Conservation (phyloP, 805 yeast genomes). For the Metschnikowia aberdeeniae region DNA sequence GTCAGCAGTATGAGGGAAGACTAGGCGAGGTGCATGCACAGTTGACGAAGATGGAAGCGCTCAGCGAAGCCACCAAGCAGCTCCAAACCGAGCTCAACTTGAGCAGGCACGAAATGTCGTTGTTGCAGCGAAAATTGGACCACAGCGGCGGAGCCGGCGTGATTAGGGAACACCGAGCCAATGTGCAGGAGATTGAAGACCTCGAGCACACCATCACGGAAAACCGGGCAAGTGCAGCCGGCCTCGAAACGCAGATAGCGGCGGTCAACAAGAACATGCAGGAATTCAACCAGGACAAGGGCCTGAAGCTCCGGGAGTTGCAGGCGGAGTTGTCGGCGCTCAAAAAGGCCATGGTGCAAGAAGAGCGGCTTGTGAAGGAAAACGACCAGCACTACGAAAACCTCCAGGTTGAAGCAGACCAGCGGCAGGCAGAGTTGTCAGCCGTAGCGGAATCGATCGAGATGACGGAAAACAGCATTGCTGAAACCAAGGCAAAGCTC, state of each 20-base stretch:
- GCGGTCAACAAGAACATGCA: constrained; percentile 69
- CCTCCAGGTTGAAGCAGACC: constrained; percentile 68
- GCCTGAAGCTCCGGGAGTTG: constrained; percentile 68
- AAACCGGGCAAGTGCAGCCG: constrained; percentile 20
- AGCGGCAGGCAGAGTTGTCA: constrained; percentile 52
- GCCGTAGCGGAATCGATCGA: constrained; percentile 40
- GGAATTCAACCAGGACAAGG: constrained; percentile 78
- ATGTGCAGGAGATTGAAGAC: constrained; percentile 42
- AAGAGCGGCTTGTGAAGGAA: constrained; percentile 41
- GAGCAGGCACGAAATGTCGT: constrained; percentile 54
- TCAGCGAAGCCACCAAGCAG: constrained; percentile 47
- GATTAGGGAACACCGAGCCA: constrained; percentile 46
- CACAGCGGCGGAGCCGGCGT: constrained; percentile 54
- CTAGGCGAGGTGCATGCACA: constrained; percentile 37
- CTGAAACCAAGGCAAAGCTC: constrained; percentile 20
- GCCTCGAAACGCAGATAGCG: constrained; percentile 42
- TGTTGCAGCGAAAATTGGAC: constrained; percentile 51
- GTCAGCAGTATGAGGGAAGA: constrained; percentile 40
- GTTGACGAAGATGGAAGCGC: constrained; percentile 38
- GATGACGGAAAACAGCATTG: constrained; percentile 30
- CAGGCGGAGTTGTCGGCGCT: constrained; percentile 46
- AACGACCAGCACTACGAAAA: constrained; percentile 56
- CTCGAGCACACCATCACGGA: constrained; percentile 41
- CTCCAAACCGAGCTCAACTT: constrained; percentile 57
- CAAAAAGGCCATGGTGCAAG: constrained; percentile 30